Evolutionary conservation across 2,329 filamentous ascomycete genomes (phyloP).

Genomic region (Remersonia thermophila): DNA sequence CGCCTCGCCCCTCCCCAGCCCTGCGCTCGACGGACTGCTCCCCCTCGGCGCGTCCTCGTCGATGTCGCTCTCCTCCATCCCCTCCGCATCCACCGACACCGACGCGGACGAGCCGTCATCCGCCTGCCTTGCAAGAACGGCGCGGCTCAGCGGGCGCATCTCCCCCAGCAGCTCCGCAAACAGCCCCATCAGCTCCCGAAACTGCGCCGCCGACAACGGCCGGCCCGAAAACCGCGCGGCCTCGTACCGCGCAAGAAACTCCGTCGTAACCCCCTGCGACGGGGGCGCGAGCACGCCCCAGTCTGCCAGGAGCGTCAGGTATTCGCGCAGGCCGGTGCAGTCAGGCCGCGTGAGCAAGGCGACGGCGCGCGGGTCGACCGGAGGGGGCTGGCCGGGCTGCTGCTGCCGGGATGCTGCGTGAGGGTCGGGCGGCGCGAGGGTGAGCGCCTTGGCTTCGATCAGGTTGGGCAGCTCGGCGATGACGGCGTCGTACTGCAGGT

Average conservation of each 20-base stretch:
- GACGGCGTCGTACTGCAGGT: constrained; percentile 73
- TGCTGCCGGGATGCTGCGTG: constrained; percentile 17
- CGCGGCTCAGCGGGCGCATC: constrained; percentile 49
- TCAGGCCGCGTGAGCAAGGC: constrained; percentile 57
- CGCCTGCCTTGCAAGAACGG: background rate
- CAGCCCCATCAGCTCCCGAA: constrained; percentile 67
- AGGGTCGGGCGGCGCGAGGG: constrained; percentile 53
- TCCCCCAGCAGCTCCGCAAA: constrained; percentile 70
- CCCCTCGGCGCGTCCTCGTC: constrained; percentile 34
- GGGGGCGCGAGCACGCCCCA: constrained; percentile 47
- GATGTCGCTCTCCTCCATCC: constrained; percentile 27
- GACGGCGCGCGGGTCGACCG: constrained; percentile 53
- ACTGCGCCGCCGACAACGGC: constrained; percentile 56
- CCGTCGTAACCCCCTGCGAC: constrained; percentile 29
- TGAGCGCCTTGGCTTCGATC: constrained; percentile 87
- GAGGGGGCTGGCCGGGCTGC: constrained; percentile 28
- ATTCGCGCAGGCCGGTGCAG: constrained; percentile 66
- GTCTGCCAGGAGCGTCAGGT: constrained; percentile 57
- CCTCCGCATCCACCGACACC: background rate
- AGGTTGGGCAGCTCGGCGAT: constrained; percentile 76
- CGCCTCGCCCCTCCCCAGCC: constrained; percentile 10
- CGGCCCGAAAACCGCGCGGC: constrained; percentile 66
- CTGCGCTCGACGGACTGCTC: constrained; percentile 30
- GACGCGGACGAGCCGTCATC: background rate
- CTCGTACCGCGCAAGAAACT: constrained; percentile 71